Percentiles rank a stretch among this genome's conserved stretches.
Conservation (phyloP, 2,329 filamentous ascomycete genomes). For the Aspergillus viridinutans region DNA sequence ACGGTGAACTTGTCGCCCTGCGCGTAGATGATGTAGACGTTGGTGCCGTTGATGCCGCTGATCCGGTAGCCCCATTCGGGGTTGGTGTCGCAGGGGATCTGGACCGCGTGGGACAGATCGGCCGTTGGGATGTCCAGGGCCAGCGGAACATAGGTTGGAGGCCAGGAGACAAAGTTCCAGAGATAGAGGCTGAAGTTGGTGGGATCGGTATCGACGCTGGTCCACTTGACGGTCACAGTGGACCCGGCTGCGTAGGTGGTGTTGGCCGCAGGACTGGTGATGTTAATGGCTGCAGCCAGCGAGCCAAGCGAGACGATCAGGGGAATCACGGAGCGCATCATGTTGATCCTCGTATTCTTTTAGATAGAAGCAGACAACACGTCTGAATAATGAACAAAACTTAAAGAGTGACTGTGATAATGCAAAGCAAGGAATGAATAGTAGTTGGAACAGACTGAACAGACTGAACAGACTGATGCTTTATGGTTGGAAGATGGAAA, state of each 20-base stretch:
- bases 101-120: conserved; percentile 29
- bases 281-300: conserved; percentile 19
- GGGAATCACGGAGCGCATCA: conserved; percentile 9
- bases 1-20: conserved; percentile 41
- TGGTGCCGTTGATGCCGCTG: conserved; percentile 46
- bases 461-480: not conserved
- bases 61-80: conserved; percentile 41
- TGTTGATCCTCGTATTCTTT: not conserved
- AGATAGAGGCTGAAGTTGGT: conserved; percentile 39
- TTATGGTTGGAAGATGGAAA: not conserved
- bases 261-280: conserved; percentile 30
- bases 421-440: not conserved
- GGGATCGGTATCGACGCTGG: conserved; percentile 41
- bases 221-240: conserved; percentile 34
- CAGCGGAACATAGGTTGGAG: conserved; percentile 38
- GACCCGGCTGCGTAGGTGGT: conserved; percentile 36
- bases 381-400: not conserved
- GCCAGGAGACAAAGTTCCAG: conserved; percentile 46
- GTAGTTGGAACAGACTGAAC: not conserved
- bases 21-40: conserved; percentile 44
- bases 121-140: conserved; percentile 33
- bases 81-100: conserved; percentile 36
- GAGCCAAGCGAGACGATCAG: conserved; percentile 15
- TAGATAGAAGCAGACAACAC: not conserved
- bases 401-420: not conserved